phyloP scores from a whole-genome alignment of 768 basidiomycete genomes.

The Rhodotorula diobovata region DNA sequence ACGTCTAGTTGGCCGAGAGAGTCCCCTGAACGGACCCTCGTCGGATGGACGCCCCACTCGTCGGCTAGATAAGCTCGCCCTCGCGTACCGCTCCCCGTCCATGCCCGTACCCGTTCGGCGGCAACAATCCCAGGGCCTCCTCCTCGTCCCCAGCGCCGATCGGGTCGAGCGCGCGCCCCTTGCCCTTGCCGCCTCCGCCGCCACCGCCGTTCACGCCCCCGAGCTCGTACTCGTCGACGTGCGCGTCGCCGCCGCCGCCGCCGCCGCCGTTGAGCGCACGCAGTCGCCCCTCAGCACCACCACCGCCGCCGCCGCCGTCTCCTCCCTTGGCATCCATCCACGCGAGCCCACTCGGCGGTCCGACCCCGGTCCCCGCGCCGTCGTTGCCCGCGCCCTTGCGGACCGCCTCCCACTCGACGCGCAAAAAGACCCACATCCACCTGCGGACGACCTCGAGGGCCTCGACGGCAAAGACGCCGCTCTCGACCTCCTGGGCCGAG shows the following conservation, averaged over 20 bases:
- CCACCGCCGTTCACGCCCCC: not conserved
- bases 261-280: not conserved
- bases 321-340: too few relatives aligned
- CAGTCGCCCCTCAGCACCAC: slow-evolving; percentile 19
- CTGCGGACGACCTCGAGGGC: slow-evolving; percentile 79
- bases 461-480: slow-evolving; percentile 83
- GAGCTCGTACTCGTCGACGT: slow-evolving; percentile 30
- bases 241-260: not conserved
- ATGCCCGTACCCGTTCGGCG: too few relatives aligned
- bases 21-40: not conserved
- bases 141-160: not conserved
- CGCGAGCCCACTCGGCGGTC: too few relatives aligned
- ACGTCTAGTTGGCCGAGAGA: not conserved
- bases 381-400: slow-evolving; percentile 52
- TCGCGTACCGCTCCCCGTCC: too few relatives aligned
- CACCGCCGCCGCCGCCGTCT: too few relatives aligned
- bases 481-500: slow-evolving; percentile 67
- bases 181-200: not conserved
- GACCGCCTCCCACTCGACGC: slow-evolving; percentile 93
- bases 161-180: not conserved
- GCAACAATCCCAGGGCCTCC: not conserved
- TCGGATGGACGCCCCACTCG: not conserved
- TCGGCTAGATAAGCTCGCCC: not conserved
- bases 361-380: not conserved
- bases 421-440: slow-evolving; percentile 98